phyloP scores from a whole-genome alignment of 345 rosid species.

The Eucalyptus globulus region DNA sequence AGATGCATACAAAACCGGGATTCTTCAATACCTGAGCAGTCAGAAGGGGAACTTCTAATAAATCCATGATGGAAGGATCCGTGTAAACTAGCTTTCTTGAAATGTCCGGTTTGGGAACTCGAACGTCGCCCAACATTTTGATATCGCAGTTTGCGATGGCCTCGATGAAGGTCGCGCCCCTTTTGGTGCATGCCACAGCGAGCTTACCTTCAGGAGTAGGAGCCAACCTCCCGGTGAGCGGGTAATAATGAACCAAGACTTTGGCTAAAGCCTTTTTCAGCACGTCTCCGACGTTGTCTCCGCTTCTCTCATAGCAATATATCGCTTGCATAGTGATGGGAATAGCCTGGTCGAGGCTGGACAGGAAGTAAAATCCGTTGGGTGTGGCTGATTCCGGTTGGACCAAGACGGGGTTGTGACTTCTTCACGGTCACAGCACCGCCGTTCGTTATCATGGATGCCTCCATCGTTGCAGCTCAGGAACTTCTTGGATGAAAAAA shows the following conservation, averaged over 20 bases:
- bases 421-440: not conserved
- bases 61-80: not conserved
- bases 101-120: not conserved
- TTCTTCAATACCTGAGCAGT: not conserved
- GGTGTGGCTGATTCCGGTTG: not conserved
- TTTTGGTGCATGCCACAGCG: not conserved
- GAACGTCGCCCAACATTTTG: not conserved
- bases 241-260: conserved; percentile 6
- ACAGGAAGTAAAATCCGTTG: not conserved
- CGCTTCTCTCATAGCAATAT: not conserved
- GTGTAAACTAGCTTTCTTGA: not conserved
- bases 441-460: not conserved
- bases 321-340: not conserved
- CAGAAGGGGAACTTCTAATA: not conserved
- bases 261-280: conserved; percentile 4
- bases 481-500: not conserved
- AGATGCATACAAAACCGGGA: not conserved
- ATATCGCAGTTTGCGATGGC: not conserved
- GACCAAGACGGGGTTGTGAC: not conserved
- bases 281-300: not conserved
- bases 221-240: conserved; percentile 4
- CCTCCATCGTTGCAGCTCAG: not conserved
- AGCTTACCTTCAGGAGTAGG: not conserved
- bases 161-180: not conserved
- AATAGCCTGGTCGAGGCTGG: conserved; percentile 2